Percentiles rank a stretch among this genome's conserved stretches.
phyloP scores from a whole-genome alignment of 495 filamentous ascomycete genomes.

The Parmelia sp. region DNA sequence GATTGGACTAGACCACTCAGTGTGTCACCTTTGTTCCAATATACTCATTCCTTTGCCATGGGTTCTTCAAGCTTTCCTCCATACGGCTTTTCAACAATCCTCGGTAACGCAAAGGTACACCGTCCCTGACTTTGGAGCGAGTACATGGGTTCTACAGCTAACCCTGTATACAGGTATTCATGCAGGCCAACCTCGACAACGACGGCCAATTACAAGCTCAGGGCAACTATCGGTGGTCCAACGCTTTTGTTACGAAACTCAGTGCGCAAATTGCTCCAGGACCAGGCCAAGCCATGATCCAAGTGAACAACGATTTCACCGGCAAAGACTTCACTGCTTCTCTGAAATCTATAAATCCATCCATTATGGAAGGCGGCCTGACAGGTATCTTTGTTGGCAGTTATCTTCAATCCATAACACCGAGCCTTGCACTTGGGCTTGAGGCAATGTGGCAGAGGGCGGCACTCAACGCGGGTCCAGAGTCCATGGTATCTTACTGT shows the following conservation, averaged over 20 bases:
- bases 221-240: conserved; percentile 83
- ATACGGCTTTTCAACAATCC: conserved; percentile 89
- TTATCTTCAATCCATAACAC: conserved; percentile 90
- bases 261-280: conserved; percentile 71
- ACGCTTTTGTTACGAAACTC: conserved; percentile 71
- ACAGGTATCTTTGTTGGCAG: conserved; percentile 93
- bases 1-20: conserved; percentile 94
- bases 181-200: conserved; percentile 92
- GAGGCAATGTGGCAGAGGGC: conserved; percentile 91
- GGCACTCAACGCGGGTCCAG: conserved; percentile 68
- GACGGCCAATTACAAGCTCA: conserved; percentile 74
- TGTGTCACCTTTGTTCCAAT: conserved; percentile 88
- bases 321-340: conserved; percentile 88
- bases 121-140: not conserved
- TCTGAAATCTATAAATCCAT: conserved; percentile 90
- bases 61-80: conserved; percentile 80
- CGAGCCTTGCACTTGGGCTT: conserved; percentile 77
- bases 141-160: not conserved
- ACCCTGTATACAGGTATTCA: conserved; percentile 60
- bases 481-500: conserved; percentile 78
- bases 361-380: conserved; percentile 77
- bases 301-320: conserved; percentile 88
- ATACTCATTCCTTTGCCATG: conserved; percentile 93
- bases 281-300: conserved; percentile 68
- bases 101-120: conserved; percentile 64